Evolutionary conservation across 2,329 filamentous ascomycete species (phyloP), one percentile per base, ranked within the genome.

Genomic region (Fusarium denticulatum): DNA sequence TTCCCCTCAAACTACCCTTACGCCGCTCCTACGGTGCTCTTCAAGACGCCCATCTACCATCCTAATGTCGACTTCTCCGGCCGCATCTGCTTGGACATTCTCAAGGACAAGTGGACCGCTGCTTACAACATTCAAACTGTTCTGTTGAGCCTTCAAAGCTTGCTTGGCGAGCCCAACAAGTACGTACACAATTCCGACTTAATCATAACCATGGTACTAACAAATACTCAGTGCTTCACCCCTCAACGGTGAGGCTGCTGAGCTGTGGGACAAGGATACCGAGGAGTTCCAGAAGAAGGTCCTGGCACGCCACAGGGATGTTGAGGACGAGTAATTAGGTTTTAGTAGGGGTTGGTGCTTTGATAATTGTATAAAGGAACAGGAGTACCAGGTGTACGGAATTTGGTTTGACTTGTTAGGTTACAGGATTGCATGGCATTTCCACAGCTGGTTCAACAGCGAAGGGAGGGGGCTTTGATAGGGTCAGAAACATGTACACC

Each of bases 31-130:
- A 94, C 93, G 6, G 96, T 99, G 24, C 89, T 97, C 67, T 99
- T 98, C 91, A 97, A 95, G 87, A 99, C 97, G 12, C 96, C 96
- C 42, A 98, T 99, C 84, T 99, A 98, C 87, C 96, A 99, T 83
- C 96, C 96, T 60, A 99, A 99, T 79, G 94, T 99, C 77, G 96
- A 99, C 85, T 98, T 99, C 86, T 95, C 93, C 7, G 96, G 96
- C 45, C 90, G 96, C 64, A 99, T 99, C 83, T 99, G 96, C 83
- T 88, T 99, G 69, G 97, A 99, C 80, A 99, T 99, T 76, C 88
- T 99, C 74, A 98, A 98, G 88, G 96, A 98, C 83, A 98, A 98
- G 86, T 99, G 96, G 96, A 97, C 95, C 67, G 95, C 96, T 24
- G 95, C 97, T 47, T 97, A 98, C 88, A 98, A 98, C 80, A 95